Evolutionary conservation across 192 early-diverging fungal genomes (phyloP).

Genomic region (Entomortierella lignicola): DNA sequence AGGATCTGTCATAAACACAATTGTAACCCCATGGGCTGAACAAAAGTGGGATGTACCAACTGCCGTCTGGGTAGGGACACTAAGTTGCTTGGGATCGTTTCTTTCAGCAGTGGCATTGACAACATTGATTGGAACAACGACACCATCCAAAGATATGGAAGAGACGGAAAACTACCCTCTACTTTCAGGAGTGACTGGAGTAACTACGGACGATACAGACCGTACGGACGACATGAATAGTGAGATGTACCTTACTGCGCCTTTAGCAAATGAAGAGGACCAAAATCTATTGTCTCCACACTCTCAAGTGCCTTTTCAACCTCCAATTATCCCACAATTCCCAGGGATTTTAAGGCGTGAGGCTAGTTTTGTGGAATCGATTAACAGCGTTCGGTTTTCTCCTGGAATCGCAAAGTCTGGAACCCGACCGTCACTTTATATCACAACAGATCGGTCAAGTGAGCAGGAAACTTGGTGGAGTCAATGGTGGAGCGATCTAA

Average conservation of each 20-base stretch:
- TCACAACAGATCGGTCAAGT: constrained; percentile 26
- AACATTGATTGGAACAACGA: background rate
- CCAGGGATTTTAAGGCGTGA: constrained; percentile 19
- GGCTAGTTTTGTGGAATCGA: constrained; percentile 19
- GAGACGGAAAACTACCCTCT: constrained; percentile 9
- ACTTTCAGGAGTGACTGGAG: background rate
- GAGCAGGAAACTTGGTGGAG: constrained; percentile 13
- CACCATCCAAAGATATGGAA: background rate
- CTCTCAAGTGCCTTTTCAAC: background rate
- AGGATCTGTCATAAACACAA: constrained; percentile 46
- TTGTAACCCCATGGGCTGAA: constrained; percentile 45
- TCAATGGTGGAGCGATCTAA: constrained; percentile 25
- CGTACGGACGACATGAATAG: background rate
- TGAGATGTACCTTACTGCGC: background rate
- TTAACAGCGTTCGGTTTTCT: constrained; percentile 22
- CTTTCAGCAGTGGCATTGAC: constrained; percentile 21
- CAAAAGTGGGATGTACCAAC: constrained; percentile 46
- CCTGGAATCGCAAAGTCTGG: constrained; percentile 19
- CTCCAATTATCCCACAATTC: constrained; percentile 20
- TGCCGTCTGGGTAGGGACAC: constrained; percentile 41
- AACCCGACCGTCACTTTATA: constrained; percentile 29
- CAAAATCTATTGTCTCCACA: background rate
- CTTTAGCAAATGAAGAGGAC: background rate
- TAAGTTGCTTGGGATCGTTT: constrained; percentile 38
- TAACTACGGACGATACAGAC: background rate